Percentiles rank a stretch among this genome's conserved stretches.
phyloP scores from a whole-genome alignment of 192 early-diverging fungal genomes.

The Spizellomyces sp. region DNA sequence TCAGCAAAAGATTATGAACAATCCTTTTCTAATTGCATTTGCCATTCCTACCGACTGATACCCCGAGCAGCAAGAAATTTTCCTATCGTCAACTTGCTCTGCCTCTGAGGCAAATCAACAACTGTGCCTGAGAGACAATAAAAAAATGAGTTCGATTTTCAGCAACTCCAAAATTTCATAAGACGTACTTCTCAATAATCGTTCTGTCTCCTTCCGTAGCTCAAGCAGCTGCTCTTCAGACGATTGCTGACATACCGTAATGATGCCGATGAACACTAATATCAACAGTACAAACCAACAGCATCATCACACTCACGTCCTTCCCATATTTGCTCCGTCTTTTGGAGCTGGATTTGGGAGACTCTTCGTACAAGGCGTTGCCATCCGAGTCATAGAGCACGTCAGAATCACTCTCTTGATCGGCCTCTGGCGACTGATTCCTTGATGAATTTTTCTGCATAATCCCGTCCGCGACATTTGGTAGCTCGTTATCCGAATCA shows the following conservation, averaged over 20 bases:
- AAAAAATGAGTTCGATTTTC: background rate
- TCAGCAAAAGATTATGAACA: background rate
- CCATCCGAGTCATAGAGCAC: slow-evolving; percentile 11
- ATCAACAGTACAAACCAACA: background rate
- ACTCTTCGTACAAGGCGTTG: slow-evolving; percentile 5
- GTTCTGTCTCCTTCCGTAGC: slow-evolving; percentile 16
- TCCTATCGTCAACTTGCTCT: slow-evolving; percentile 18
- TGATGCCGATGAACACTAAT: background rate
- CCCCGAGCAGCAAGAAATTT: slow-evolving; percentile 17
- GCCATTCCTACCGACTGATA: too few species aligned
- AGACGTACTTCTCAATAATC: slow-evolving; percentile 21
- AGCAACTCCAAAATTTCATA: background rate
- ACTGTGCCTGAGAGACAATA: background rate
- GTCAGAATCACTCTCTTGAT: background rate
- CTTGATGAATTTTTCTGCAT: too few species aligned
- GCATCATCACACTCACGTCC: background rate
- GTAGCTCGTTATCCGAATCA: too few species aligned
- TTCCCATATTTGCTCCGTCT: background rate
- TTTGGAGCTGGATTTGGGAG: background rate
- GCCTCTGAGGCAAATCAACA: slow-evolving; percentile 9
- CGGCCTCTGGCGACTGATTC: background rate
- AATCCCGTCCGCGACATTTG: too few species aligned
- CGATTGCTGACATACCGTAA: background rate
- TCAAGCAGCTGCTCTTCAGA: background rate
- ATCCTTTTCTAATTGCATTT: background rate